phyloP scores from a whole-genome alignment of 768 basidiomycete genomes.

The Dentipellis fragilis region DNA sequence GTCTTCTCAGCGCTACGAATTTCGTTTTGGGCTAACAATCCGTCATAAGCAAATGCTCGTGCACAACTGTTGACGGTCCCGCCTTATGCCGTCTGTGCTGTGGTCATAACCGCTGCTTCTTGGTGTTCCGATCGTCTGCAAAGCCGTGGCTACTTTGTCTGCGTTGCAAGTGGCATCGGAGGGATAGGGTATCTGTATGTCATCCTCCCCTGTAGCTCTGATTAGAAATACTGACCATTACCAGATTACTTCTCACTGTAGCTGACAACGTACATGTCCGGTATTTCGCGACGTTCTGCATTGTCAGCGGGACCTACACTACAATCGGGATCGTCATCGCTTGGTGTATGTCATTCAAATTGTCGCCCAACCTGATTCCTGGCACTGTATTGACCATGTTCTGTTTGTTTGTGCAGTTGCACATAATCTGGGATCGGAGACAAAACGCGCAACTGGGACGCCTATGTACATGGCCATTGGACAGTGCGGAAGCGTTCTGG shows the following conservation, averaged over 20 bases:
- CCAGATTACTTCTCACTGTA: conserved; percentile 47
- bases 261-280: conserved; percentile 46
- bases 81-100: conserved; percentile 64
- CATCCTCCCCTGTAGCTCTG: neutral
- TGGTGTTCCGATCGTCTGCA: conserved; percentile 60
- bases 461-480: conserved; percentile 77
- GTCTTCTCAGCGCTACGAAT: neutral
- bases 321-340: conserved; percentile 66
- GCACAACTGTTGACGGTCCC: conserved; percentile 74
- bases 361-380: neutral
- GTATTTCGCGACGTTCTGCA: conserved; percentile 73
- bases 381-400: neutral
- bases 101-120: conserved; percentile 49
- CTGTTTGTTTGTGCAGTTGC: conserved; percentile 31
- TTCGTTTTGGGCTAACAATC: neutral
- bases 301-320: conserved; percentile 69
- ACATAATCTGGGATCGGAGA: conserved; percentile 71
- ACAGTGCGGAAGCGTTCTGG: conserved; percentile 68
- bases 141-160: conserved; percentile 43
- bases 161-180: conserved; percentile 32
- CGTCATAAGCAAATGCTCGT: conserved; percentile 42
- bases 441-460: conserved; percentile 66
- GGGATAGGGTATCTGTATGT: conserved; percentile 56
- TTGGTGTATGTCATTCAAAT: conserved; percentile 65
- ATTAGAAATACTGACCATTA: neutral